Evolutionary conservation across 2,329 filamentous ascomycete species (phyloP).

Genomic region (Scopulariopsis brevicaulis): DNA sequence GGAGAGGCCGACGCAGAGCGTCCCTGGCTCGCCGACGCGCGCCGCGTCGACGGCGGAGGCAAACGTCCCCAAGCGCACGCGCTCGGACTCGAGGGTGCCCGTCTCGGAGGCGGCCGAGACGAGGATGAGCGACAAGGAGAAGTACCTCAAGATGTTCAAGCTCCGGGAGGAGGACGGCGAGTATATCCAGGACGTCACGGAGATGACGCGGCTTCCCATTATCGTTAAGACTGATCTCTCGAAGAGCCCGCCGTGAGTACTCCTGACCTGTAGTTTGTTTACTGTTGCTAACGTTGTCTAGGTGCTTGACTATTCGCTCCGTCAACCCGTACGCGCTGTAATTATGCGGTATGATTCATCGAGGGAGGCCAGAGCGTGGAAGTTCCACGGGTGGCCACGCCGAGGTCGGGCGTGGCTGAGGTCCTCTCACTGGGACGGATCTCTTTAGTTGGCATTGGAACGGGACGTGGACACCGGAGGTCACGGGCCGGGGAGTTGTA

Average conservation of each 20-base stretch:
- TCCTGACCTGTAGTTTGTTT: neutral
- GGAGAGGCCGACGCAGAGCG: slow-evolving; percentile 88
- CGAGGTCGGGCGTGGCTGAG: no score
- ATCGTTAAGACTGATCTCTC: slow-evolving; percentile 95
- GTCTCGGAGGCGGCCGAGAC: slow-evolving; percentile 64
- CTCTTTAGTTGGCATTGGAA: neutral
- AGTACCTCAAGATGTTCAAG: slow-evolving; percentile 83
- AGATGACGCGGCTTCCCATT: slow-evolving; percentile 96
- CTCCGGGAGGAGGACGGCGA: slow-evolving; percentile 87
- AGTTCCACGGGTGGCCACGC: no score
- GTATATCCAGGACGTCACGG: slow-evolving; percentile 94
- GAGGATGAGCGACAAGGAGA: slow-evolving; percentile 86
- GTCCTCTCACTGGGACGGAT: no score
- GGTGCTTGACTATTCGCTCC: slow-evolving; percentile 74
- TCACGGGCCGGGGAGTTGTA: neutral
- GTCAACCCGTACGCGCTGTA: slow-evolving; percentile 66
- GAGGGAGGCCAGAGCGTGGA: no score
- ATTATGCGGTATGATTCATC: slow-evolving; percentile 5
- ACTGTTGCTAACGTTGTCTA: slow-evolving; percentile 29
- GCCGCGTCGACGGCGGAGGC: slow-evolving; percentile 50
- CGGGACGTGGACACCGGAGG: neutral
- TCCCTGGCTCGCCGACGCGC: slow-evolving; percentile 80
- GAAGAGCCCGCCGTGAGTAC: slow-evolving; percentile 97
- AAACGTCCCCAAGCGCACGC: slow-evolving; percentile 61
- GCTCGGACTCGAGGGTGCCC: slow-evolving; percentile 86